A percentile compares a stretch with the other conserved stretches of the same genome.
Evolutionary conservation across 257 asterid genomes (phyloP).

Genomic region (Solanum paucissectum): DNA sequence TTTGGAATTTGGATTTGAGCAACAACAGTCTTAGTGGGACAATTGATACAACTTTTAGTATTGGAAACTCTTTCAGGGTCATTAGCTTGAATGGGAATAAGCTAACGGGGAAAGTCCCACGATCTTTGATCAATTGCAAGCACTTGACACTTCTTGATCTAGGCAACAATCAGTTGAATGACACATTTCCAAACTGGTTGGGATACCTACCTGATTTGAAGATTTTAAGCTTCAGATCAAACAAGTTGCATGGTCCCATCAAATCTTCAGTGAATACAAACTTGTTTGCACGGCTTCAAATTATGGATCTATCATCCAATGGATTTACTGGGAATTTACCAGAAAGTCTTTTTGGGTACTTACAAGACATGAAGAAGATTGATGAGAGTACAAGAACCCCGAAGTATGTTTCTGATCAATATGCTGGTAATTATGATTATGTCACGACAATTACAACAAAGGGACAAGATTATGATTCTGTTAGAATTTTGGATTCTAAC

Average conservation of each 20-base stretch:
- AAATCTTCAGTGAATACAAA: neutral
- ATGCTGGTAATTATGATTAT: too few relatives aligned
- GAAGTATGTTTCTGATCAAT: too few relatives aligned
- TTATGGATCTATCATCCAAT: neutral
- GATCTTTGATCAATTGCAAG: neutral
- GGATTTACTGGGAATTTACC: neutral
- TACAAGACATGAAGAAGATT: neutral
- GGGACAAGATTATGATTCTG: too few relatives aligned
- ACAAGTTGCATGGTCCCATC: neutral
- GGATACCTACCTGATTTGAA: neutral
- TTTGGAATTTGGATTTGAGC: neutral
- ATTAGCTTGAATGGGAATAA: neutral
- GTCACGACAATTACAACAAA: too few relatives aligned
- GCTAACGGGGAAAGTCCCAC: neutral
- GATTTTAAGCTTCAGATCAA: neutral
- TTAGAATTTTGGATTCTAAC: rapidly evolving
- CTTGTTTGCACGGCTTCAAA: neutral
- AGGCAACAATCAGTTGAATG: neutral
- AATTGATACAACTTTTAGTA: neutral
- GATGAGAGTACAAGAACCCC: neutral
- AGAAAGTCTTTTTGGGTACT: neutral
- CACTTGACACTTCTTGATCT: neutral
- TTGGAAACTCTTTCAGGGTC: neutral
- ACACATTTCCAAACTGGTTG: neutral
- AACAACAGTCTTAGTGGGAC: neutral